Evolutionary conservation across 1,139 yeast genomes (phyloP), one percentile per base, ranked within the genome.

Genomic region (Saccharomyces hybrid): DNA sequence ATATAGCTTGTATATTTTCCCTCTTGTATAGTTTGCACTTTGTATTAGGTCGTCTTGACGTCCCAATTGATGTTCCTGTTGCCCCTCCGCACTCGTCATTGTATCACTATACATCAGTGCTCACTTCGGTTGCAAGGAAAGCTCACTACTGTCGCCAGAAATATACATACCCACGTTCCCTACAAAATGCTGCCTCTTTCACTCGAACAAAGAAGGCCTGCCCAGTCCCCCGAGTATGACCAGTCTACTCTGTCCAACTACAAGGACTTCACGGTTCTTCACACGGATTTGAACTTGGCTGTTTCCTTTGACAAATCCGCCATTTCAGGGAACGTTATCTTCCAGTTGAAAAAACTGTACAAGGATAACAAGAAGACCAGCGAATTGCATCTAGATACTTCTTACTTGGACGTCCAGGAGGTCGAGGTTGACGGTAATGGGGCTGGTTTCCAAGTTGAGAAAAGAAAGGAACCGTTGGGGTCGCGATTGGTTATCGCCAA

Each of bases 201-300:
- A 27, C 30, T 66, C 8, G 69, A 66, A 52, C 52, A 58, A 2
- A 59, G 58, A 49, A 62, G 69, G 53, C 86, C 86, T 1, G 59
- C 59, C 2, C 62, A 58, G 25, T 76, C 82, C 2, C 86, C 89
- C 0, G 88, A 83, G 62, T 57, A 65, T 8, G 96, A 88, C 69
- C 85, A 87, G 25, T 84, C 93, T 14, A 87, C 96, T 4, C 73
- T 79, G 27, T 88, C 96, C 52, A 87, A 86, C 69, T 89, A 88
- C 71, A 63, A 64, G 34, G 53, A 53, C 16, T 85, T 86, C 65
- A 63, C 71, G 6, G 78, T 87, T 32, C 62, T 69, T 20, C 71
- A 78, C 57, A 83, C 95, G 1, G 68, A 67, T 4, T 73, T 89
- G 54, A 73, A 77, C 57, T 72, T 86, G 54, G 73, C 76, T 14